These are phyloP conservation scores for Neurospora tetraspora DNA, from an alignment of 495 filamentous ascomycete species.

Conservation along the genomic window DNA sequence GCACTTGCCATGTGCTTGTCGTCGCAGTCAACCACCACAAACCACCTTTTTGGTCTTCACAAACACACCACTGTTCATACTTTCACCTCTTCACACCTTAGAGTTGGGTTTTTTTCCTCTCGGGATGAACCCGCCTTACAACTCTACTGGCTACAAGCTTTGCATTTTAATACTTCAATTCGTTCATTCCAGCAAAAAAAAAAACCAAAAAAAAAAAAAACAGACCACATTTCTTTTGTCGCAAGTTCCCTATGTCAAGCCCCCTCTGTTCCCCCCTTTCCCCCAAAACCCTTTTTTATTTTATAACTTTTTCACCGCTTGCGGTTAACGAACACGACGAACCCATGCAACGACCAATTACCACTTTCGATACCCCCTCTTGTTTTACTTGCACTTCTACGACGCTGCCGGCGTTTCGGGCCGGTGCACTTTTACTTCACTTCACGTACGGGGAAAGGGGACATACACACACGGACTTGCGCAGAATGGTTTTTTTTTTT, in stretches of 20 bases:
- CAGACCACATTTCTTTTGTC: neutral
- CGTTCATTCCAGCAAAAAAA: neutral
- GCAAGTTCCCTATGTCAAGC: neutral
- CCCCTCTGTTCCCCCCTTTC: neutral
- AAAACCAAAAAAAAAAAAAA: neutral
- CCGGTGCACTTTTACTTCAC: neutral
- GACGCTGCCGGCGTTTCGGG: neutral
- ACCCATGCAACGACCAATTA: neutral
- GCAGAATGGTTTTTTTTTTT: neutral
- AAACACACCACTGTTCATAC: neutral
- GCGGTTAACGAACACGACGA: neutral
- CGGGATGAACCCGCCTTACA: neutral
- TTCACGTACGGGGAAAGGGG: neutral
- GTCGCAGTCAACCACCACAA: neutral
- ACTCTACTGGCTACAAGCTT: neutral
- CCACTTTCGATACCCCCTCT: neutral
- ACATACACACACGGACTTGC: neutral
- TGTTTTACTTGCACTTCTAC: neutral
- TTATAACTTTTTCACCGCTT: neutral
- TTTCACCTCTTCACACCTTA: neutral
- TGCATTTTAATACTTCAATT: neutral
- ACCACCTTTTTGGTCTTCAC: neutral
- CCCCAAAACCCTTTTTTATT: neutral
- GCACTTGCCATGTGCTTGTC: neutral
- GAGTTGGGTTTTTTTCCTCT: neutral